Evolutionary conservation across 2,329 filamentous ascomycete genomes (phyloP), one percentile per base, ranked within the genome.

Genomic region (Colletotrichum brevisporum): DNA sequence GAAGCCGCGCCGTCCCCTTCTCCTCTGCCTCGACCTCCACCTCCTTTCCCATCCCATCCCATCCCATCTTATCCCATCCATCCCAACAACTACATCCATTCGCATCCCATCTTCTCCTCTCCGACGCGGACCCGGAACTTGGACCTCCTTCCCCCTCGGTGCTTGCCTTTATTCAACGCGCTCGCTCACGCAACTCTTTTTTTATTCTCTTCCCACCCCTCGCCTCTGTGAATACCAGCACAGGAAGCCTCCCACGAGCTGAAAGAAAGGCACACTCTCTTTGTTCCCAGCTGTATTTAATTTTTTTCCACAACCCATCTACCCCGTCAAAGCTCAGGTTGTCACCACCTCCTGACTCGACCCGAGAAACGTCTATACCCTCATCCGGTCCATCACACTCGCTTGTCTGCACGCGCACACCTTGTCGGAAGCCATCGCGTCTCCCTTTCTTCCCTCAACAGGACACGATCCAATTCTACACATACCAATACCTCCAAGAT

Each of bases 351-450:
- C 13, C 55, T 36, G 12, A 12, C 50, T 13, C 31, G 18, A 12
- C 58, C 53, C 31, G 51, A 48, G 47, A 16, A 51, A 45, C 62
- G 52, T 62, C 57, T 43, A 53, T 36, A 9, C 58, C 43, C 54
- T 59, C 59, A 43, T 48, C 54, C 48, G n/a, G 50, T 58, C 67
- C 63, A 21, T 55, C 41, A 70, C 67, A 67, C 58, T 67, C 64
- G 57, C 59, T 70, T 70, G 53, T 56, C 27, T 50, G 36, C 51
- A 36, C 31, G 62, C 56, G 64, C 62, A 51, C 63, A 67, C 26
- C 26, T 63, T 54, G n/a, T 6, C n/a, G 31, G 64, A 63, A 59
- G 57, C 58, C 31, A 52, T 55, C 41, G 52, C 54, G 16, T 36
- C 31, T 53, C 31, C 50, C 50, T 51, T 67, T 54, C 41, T 48